These are phyloP conservation scores for Microascus cirrosus DNA, from an alignment of 2,329 filamentous ascomycete species.

Conservation along the genomic window DNA sequence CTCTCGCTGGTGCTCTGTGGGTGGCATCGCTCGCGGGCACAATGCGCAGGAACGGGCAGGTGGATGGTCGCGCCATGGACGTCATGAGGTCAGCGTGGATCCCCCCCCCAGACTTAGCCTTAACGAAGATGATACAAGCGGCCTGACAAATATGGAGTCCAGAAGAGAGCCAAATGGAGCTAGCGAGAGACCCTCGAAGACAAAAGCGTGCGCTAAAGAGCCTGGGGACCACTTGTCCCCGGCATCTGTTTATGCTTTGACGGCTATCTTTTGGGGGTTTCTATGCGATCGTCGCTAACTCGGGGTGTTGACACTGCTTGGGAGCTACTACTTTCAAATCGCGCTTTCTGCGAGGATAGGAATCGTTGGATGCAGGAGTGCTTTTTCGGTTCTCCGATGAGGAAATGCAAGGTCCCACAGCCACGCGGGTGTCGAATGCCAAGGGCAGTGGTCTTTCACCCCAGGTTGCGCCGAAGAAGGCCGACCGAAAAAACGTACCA, in stretches of 20 bases:
- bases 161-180: neutral
- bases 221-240: neutral
- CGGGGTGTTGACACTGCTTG: no score
- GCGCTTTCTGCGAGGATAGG: no score
- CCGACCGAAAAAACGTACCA: neutral
- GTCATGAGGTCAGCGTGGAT: conserved; percentile 2
- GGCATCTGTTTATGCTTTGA: neutral
- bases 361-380: no score
- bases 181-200: neutral
- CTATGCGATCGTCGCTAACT: no score
- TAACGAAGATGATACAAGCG: conserved; percentile 2
- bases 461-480: neutral
- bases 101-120: neutral
- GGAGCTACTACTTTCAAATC: no score
- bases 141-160: neutral
- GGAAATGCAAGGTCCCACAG: neutral
- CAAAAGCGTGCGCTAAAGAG: neutral
- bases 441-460: neutral
- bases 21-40: neutral
- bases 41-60: neutral
- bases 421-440: neutral
- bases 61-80: neutral
- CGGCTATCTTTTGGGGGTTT: neutral
- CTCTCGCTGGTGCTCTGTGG: neutral
- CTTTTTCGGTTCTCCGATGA: no score